Evolutionary conservation across 306 rosid species (phyloP).

Genomic region (Acacia crassicarpa): DNA sequence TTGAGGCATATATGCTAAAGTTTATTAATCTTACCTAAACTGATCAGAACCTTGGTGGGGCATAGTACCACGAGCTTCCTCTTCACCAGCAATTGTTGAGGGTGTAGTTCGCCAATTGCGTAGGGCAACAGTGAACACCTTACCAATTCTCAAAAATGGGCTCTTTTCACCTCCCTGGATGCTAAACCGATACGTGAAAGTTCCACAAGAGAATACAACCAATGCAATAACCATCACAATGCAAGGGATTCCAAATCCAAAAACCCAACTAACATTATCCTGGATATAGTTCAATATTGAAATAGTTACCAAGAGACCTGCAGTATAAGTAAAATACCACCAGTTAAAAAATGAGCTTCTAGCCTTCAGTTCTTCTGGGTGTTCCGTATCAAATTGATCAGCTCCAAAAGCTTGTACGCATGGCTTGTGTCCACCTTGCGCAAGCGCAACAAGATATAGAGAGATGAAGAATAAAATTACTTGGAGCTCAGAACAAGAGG

Average conservation of each 20-base stretch:
- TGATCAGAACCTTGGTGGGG: constrained; percentile 32
- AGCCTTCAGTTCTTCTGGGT: constrained; percentile 59
- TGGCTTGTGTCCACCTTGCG: constrained; percentile 80
- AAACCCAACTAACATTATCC: constrained; percentile 57
- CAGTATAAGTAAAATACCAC: constrained; percentile 64
- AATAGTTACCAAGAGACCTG: constrained; percentile 35
- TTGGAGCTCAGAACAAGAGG: constrained; percentile 38
- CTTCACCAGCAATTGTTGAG: constrained; percentile 16
- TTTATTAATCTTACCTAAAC: constrained; percentile 42
- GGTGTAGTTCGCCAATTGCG: constrained; percentile 31
- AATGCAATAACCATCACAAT: constrained; percentile 48
- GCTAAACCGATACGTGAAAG: constrained; percentile 48
- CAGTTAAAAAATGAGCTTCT: constrained; percentile 84
- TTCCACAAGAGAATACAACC: constrained; percentile 54
- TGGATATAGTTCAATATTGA: constrained; percentile 44
- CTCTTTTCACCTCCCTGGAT: constrained; percentile 30
- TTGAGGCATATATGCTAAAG: not conserved
- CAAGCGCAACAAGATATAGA: constrained; percentile 65
- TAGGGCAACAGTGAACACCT: constrained; percentile 40
- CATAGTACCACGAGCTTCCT: constrained; percentile 34
- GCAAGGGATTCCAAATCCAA: constrained; percentile 69
- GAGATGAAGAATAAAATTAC: constrained; percentile 58
- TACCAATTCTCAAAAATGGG: constrained; percentile 45
- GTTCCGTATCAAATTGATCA: constrained; percentile 63
- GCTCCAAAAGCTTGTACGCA: constrained; percentile 90